Percentiles rank a stretch among this genome's conserved stretches.
phyloP scores from a whole-genome alignment of 805 yeast genomes.

The Pichia nakasei region DNA sequence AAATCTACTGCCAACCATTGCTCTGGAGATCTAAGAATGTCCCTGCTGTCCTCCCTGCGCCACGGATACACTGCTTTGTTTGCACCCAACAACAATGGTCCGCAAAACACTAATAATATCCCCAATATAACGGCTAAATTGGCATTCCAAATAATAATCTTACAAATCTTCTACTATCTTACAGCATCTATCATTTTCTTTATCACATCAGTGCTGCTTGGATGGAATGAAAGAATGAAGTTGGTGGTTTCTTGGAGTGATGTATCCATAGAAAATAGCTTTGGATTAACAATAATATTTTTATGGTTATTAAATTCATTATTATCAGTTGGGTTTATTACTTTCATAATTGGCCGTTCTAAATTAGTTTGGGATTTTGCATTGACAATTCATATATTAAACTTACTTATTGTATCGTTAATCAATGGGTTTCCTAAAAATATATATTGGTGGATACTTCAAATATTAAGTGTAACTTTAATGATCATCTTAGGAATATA shows the following conservation, averaged over 20 bases:
- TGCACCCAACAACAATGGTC: too few species aligned
- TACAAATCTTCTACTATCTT: slow-evolving; percentile 72
- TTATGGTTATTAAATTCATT: slow-evolving; percentile 82
- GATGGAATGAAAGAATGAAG: slow-evolving; percentile 54
- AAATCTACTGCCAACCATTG: too few species aligned
- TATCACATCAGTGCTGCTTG: slow-evolving; percentile 58
- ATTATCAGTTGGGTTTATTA: slow-evolving; percentile 74
- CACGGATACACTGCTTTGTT: too few species aligned
- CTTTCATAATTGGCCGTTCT: slow-evolving; percentile 83
- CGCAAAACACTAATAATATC: too few species aligned
- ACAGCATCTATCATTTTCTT: slow-evolving; percentile 62
- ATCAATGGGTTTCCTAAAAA: slow-evolving; percentile 63
- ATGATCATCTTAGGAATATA: slow-evolving; percentile 81
- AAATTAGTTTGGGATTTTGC: slow-evolving; percentile 97
- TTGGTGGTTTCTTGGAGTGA: slow-evolving; percentile 80
- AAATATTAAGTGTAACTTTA: slow-evolving; percentile 53
- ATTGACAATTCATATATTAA: slow-evolving; percentile 78
- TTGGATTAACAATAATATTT: slow-evolving; percentile 65
- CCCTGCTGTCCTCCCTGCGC: too few species aligned
- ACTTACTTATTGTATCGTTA: slow-evolving; percentile 59
- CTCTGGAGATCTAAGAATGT: too few species aligned
- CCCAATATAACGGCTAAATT: slow-evolving; percentile 1
- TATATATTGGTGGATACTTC: slow-evolving; percentile 79
- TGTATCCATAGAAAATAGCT: slow-evolving; percentile 63
- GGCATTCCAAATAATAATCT: slow-evolving; percentile 55